Percentiles rank a stretch among this genome's conserved stretches.
These are phyloP conservation scores for Hyaloraphidium curvatum DNA, from an alignment of 192 early-diverging fungal genomes.

Conservation along the genomic window DNA sequence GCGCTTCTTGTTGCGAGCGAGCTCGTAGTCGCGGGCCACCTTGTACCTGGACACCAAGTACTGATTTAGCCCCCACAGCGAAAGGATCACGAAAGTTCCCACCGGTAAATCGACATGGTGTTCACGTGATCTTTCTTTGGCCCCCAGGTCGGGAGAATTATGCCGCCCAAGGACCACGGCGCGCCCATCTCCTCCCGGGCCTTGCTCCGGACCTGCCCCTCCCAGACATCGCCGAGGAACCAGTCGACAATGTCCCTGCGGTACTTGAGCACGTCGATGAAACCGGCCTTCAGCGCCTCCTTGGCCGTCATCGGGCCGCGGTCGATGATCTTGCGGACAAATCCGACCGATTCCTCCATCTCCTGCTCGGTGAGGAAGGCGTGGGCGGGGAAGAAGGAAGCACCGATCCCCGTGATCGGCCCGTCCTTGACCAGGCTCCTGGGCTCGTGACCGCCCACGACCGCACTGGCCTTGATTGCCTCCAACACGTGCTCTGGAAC, in stretches of 20 bases:
- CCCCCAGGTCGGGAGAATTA: neutral
- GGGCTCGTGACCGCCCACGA: no score
- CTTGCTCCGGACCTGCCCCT: constrained; percentile 9
- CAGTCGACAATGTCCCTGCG: constrained; percentile 13
- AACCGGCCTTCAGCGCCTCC: constrained; percentile 24
- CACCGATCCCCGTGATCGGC: no score
- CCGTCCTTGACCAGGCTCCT: no score
- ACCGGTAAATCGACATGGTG: constrained; percentile 1
- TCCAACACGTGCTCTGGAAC: no score
- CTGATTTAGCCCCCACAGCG: neutral
- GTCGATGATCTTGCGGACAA: constrained; percentile 23
- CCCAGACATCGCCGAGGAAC: constrained; percentile 16
- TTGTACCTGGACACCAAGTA: neutral
- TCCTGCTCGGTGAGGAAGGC: neutral
- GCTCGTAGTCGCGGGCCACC: neutral
- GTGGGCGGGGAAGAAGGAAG: no score
- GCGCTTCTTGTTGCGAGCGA: neutral
- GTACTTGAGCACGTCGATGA: constrained; percentile 33
- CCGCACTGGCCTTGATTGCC: no score
- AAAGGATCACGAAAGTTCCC: neutral
- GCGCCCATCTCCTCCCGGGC: neutral
- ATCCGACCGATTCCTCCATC: no score
- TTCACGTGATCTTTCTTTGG: neutral
- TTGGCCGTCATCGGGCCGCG: constrained; percentile 28
- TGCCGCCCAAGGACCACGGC: no score